Base-by-base conservation (phyloP, 2,329 filamentous ascomycete species). In the Ustilaginoidea virens region DNA sequence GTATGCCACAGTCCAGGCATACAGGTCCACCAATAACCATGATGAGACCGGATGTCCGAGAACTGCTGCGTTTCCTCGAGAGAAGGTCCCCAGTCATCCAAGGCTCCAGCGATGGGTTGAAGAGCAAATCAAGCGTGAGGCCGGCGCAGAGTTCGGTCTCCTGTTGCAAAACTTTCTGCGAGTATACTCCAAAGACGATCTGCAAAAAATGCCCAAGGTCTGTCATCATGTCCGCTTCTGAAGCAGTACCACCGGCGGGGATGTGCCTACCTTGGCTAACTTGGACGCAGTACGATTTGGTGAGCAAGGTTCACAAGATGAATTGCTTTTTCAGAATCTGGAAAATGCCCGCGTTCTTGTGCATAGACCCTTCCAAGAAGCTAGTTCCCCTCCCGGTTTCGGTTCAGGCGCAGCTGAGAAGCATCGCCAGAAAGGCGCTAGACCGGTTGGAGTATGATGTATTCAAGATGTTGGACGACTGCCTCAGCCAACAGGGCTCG, bases 271-370 rank as follows among this genome's bases (percentile, higher is more conserved):
- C n/a, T n/a, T n/a, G n/a, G 32, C 37, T 48, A 36, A 48, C 35
- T 26, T 7, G 14, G n/a, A 30, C 15, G 24, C 39, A 62, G 58
- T 48, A 55, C 35, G 45, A 51, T 17, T 48, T 64, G 17, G 52
- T 62, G 11, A 45, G 42, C 25, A 55, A 56, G 34, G 56, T 63
- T 21, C 55, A 61, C 34, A 49, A 49, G 28, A 53, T 66, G 48
- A 58, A 57, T 36, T 63, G 58, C 44, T 58, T 64, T 49, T 65
- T 63, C 42, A 55, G 49, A 34, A 61, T 66, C 36, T 65, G 56
- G 59, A 56, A 53, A 32, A 54, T 56, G 12, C 44, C 48, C 5
- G 47, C 46, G 1, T 62, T 65, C 34, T 52, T 47, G 38, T 62
- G 52, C 38, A 46, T 47, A 14, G 52, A 52, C 32, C 52, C 53